Percentiles rank a stretch among this genome's conserved stretches.
Evolutionary conservation across 2,329 filamentous ascomycete species (phyloP).

Genomic region (Ceratocystis cacaofunesta): DNA sequence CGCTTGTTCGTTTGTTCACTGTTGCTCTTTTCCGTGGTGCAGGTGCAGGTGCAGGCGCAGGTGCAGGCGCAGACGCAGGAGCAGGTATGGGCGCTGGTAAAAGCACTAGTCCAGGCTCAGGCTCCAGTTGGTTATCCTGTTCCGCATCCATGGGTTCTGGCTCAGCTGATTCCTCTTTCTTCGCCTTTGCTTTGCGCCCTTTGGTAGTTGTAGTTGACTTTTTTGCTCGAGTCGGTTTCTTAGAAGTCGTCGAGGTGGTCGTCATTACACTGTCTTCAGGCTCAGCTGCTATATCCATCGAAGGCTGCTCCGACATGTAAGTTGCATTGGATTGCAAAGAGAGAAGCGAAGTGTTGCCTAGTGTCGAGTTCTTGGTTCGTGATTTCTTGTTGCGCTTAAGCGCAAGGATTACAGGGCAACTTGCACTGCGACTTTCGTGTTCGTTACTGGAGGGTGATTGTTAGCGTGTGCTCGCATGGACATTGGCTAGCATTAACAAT

Average conservation of each 20-base stretch:
- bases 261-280: slow-evolving; percentile 46
- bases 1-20: slow-evolving; percentile 48
- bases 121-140: not conserved
- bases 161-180: slow-evolving; percentile 41
- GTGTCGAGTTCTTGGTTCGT: slow-evolving; percentile 38
- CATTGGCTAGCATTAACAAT: not conserved
- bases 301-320: slow-evolving; percentile 30
- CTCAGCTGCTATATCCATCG: slow-evolving; percentile 28
- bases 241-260: slow-evolving; percentile 32
- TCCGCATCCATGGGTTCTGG: slow-evolving; percentile 21
- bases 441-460: slow-evolving; percentile 49
- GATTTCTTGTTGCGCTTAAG: slow-evolving; percentile 42
- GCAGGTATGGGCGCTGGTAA: not conserved
- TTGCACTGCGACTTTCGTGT: slow-evolving; percentile 62
- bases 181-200: slow-evolving; percentile 26
- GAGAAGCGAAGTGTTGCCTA: slow-evolving; percentile 55
- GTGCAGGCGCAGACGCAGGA: slow-evolving; percentile 14
- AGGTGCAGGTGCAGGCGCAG: slow-evolving; percentile 19
- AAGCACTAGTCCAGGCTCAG: not conserved
- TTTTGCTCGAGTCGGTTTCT: slow-evolving; percentile 32
- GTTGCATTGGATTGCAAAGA: slow-evolving; percentile 45
- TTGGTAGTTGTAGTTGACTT: slow-evolving; percentile 36
- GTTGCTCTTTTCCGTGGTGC: slow-evolving; percentile 29
- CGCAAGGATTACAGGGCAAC: slow-evolving; percentile 71
- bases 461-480: slow-evolving; percentile 19